phyloP scores from a whole-genome alignment of 1,284 basidiomycete species.

The Cutaneotrichosporon sp. region DNA sequence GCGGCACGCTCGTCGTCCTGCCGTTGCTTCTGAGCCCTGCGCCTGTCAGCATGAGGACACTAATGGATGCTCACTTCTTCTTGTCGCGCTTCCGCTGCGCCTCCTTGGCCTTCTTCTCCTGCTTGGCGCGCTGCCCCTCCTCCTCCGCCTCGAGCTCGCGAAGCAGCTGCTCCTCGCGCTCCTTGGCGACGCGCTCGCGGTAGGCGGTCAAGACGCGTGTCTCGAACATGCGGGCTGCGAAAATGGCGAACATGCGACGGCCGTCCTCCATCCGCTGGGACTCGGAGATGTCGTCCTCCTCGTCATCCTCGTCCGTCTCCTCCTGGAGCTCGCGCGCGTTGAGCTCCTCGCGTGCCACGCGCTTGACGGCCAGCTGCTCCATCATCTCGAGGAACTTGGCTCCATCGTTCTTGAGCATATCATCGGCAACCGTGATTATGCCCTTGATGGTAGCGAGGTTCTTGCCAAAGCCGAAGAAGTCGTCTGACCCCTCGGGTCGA shows the following conservation, averaged over 20 bases:
- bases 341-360: constrained; percentile 90
- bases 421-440: constrained; percentile 98
- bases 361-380: constrained; percentile 95
- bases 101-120: constrained; percentile 92
- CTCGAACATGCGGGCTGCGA: constrained; percentile 99
- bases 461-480: constrained; percentile 75
- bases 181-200: constrained; percentile 87
- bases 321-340: constrained; percentile 64
- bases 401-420: constrained; percentile 96
- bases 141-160: constrained; percentile 90
- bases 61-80: constrained; percentile 44
- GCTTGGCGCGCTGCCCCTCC: constrained; percentile 72
- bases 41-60: constrained; percentile 1
- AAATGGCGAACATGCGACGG: constrained; percentile 99
- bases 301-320: constrained; percentile 60
- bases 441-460: constrained; percentile 84
- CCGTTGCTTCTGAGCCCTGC: constrained; percentile 81
- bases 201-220: constrained; percentile 93
- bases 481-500: constrained; percentile 56
- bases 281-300: constrained; percentile 52
- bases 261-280: constrained; percentile 96
- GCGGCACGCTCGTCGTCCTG: constrained; percentile 86
- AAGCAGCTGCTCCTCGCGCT: constrained; percentile 80
- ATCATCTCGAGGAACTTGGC: constrained; percentile 99
- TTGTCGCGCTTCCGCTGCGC: constrained; percentile 92